Percentiles rank a stretch among this genome's conserved stretches.
phyloP scores from a whole-genome alignment of 2,329 filamentous ascomycete genomes.

The Stenocarpella maydis region DNA sequence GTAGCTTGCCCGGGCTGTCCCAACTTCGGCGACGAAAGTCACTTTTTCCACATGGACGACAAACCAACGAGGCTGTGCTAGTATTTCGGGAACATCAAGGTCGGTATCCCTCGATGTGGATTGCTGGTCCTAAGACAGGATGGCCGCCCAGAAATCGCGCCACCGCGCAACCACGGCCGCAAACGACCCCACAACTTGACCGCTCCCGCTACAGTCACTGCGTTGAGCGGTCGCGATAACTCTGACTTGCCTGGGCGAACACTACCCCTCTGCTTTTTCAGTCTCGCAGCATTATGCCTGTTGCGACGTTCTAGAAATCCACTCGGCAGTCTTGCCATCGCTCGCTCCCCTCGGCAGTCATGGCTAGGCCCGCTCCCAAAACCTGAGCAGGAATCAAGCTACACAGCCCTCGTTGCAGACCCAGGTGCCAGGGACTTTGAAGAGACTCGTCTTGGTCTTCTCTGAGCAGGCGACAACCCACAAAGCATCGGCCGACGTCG shows the following conservation, averaged over 20 bases:
- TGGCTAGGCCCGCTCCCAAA: background rate
- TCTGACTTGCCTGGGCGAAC: background rate
- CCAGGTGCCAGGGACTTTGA: background rate
- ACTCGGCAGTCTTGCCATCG: background rate
- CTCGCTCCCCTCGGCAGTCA: no score
- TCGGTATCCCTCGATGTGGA: background rate
- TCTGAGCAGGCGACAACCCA: background rate
- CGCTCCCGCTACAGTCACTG: background rate
- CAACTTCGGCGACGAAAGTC: background rate
- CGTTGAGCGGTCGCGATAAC: background rate
- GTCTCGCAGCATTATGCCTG: background rate
- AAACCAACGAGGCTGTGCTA: background rate
- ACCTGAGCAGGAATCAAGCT: background rate
- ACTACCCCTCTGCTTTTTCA: background rate
- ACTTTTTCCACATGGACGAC: no score
- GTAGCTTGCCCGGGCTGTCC: background rate
- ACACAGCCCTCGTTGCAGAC: background rate
- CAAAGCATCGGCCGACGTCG: background rate
- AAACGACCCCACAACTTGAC: conserved; percentile 1
- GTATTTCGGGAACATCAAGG: background rate
- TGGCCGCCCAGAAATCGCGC: background rate
- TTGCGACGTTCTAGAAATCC: background rate
- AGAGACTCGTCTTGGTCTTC: background rate
- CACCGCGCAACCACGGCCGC: background rate
- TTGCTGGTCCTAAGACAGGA: background rate